Evolutionary conservation across 176 grass and related monocot genomes (phyloP).

Genomic region (Poa pratensis): DNA sequence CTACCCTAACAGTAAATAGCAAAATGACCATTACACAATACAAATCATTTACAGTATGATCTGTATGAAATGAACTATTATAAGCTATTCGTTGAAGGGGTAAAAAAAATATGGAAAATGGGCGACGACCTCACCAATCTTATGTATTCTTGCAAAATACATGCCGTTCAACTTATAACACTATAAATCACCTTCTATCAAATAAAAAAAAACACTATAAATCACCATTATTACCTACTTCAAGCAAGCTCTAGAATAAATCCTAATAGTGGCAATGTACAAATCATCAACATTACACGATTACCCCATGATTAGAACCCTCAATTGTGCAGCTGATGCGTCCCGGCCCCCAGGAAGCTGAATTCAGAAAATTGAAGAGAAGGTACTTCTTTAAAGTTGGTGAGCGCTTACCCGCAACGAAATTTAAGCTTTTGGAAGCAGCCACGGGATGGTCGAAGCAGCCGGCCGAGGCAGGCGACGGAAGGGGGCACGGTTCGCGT

Average conservation of each 20-base stretch:
- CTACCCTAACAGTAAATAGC: background rate
- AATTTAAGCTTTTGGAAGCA: background rate
- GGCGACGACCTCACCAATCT: background rate
- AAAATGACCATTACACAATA: background rate
- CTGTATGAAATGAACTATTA: background rate
- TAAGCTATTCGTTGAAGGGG: background rate
- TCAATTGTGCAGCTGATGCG: background rate
- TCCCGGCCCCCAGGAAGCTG: background rate
- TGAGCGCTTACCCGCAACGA: background rate
- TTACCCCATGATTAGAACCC: background rate
- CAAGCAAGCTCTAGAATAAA: too few species aligned
- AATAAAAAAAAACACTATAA: background rate
- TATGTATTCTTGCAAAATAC: background rate
- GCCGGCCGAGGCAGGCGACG: background rate
- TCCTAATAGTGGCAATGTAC: too few species aligned
- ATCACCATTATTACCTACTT: background rate
- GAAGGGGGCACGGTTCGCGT: background rate
- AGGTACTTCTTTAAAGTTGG: background rate
- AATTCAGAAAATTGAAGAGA: background rate
- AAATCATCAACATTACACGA: too few species aligned
- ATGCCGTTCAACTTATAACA: background rate
- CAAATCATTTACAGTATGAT: background rate
- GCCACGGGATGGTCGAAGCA: background rate
- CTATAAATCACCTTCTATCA: background rate
- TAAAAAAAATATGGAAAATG: background rate